phyloP scores from a whole-genome alignment of 768 basidiomycete genomes.

The Flagelloscypha sp. region DNA sequence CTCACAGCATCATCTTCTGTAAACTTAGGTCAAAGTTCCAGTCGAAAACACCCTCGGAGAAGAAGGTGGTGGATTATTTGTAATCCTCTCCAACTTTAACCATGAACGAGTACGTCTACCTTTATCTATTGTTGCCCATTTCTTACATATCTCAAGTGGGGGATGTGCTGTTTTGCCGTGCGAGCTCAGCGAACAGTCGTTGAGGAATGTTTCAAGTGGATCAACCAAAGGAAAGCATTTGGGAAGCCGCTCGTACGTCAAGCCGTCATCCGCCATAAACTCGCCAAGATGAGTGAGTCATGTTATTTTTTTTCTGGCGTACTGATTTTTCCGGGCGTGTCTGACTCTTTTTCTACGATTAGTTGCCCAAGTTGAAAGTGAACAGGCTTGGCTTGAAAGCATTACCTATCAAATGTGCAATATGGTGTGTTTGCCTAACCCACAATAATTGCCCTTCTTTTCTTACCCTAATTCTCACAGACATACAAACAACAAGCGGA shows the following conservation, averaged over 20 bases:
- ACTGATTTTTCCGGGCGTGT: too few species aligned
- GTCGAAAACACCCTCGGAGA: constrained; percentile 81
- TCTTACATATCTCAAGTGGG: constrained; percentile 37
- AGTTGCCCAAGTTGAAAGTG: constrained; percentile 69
- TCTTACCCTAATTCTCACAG: constrained; percentile 20
- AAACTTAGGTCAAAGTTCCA: constrained; percentile 41
- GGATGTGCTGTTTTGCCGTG: constrained; percentile 51
- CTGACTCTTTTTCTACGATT: too few species aligned
- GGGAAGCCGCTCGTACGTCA: constrained; percentile 62
- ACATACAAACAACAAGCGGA: constrained; percentile 66
- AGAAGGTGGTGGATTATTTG: constrained; percentile 63
- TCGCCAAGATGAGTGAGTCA: constrained; percentile 80
- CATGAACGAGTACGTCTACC: constrained; percentile 38
- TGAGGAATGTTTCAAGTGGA: constrained; percentile 81
- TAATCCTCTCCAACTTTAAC: constrained; percentile 65
- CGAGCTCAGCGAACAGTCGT: constrained; percentile 53
- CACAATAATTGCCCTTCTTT: constrained; percentile 1
- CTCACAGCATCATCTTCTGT: constrained; percentile 14
- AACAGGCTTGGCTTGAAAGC: constrained; percentile 82
- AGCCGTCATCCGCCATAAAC: constrained; percentile 68
- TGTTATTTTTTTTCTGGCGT: too few species aligned
- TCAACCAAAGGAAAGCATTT: constrained; percentile 70
- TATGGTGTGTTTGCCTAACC: too few species aligned
- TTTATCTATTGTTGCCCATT: constrained; percentile 2
- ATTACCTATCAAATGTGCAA: constrained; percentile 84